phyloP scores from a whole-genome alignment of 2,329 filamentous ascomycete genomes.

The Ceratocystis alfenasii region DNA sequence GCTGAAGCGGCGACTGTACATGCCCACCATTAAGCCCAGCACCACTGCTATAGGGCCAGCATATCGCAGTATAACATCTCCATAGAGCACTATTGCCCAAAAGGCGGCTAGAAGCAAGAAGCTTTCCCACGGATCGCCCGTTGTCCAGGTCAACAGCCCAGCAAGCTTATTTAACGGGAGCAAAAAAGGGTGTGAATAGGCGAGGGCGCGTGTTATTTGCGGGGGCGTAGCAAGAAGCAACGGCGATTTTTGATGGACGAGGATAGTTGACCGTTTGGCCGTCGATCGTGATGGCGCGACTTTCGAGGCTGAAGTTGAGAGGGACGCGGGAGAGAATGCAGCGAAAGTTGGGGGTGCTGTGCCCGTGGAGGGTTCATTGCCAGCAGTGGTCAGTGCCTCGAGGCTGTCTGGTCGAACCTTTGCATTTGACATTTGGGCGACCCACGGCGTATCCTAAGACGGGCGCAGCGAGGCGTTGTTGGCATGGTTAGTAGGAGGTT shows the following conservation, averaged over 20 bases:
- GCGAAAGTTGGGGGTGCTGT: constrained; percentile 61
- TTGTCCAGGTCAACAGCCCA: constrained; percentile 87
- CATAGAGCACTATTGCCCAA: constrained; percentile 79
- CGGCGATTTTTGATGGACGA: constrained; percentile 94
- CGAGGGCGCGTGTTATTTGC: constrained; percentile 83
- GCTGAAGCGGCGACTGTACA: constrained; percentile 85
- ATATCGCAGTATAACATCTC: constrained; percentile 66
- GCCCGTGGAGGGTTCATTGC: constrained; percentile 26
- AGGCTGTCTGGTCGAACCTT: constrained; percentile 22
- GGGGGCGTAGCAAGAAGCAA: constrained; percentile 86
- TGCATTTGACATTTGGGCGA: constrained; percentile 23
- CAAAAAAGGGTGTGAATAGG: constrained; percentile 91
- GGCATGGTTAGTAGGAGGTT: constrained; percentile 9
- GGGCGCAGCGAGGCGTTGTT: neutral
- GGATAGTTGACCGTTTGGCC: constrained; percentile 67
- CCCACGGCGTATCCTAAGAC: constrained; percentile 23
- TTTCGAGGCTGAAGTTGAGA: constrained; percentile 40
- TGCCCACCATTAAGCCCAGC: constrained; percentile 66
- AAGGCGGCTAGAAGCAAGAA: constrained; percentile 77
- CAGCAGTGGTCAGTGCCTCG: constrained; percentile 16
- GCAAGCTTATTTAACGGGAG: constrained; percentile 75
- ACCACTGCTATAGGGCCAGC: constrained; percentile 78
- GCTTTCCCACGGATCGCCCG: constrained; percentile 89
- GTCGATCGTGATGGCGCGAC: constrained; percentile 47
- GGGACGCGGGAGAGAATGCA: constrained; percentile 74